Percentiles rank a stretch among this genome's conserved stretches.
Conservation (phyloP, 345 rosid species). For the Linum trigynum region DNA sequence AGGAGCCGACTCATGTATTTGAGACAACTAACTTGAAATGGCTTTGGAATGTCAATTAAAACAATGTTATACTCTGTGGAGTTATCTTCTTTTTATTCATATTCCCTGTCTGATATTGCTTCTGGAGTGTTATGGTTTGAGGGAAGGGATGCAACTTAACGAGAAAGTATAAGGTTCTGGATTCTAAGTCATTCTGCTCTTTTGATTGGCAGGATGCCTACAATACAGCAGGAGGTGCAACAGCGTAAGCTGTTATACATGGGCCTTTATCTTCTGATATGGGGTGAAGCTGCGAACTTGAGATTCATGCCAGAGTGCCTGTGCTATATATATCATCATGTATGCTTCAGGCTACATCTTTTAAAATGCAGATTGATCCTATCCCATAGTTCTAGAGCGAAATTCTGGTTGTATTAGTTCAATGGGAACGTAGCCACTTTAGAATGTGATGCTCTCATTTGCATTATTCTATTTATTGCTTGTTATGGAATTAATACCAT, state of each 20-base stretch:
- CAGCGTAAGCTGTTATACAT: conserved; percentile 90
- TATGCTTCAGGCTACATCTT: conserved; percentile 29
- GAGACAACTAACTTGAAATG: no score
- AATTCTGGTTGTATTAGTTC: no score
- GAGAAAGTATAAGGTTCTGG: conserved; percentile 13
- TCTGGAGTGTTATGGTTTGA: background rate
- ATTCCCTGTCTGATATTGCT: background rate
- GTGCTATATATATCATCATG: conserved; percentile 98
- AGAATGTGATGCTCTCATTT: no score
- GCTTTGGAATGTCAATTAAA: background rate
- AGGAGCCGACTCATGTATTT: background rate
- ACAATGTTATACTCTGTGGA: background rate
- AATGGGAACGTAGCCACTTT: no score
- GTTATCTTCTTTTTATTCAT: no score
- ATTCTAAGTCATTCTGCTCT: background rate
- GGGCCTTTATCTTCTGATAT: conserved; percentile 92
- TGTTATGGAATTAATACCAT: no score
- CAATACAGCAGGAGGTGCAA: conserved; percentile 98
- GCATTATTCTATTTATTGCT: no score
- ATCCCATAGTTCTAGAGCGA: no score
- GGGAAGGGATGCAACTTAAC: background rate
- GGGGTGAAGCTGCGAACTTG: conserved; percentile 99
- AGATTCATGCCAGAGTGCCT: conserved; percentile 99
- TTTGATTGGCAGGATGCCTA: conserved; percentile 73
- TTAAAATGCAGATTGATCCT: background rate